A percentile compares a stretch with the other conserved stretches of the same genome.
These are phyloP conservation scores for Fistulifera solaris DNA, from an alignment of 108 stramenopile genomes.

Conservation along the genomic window DNA sequence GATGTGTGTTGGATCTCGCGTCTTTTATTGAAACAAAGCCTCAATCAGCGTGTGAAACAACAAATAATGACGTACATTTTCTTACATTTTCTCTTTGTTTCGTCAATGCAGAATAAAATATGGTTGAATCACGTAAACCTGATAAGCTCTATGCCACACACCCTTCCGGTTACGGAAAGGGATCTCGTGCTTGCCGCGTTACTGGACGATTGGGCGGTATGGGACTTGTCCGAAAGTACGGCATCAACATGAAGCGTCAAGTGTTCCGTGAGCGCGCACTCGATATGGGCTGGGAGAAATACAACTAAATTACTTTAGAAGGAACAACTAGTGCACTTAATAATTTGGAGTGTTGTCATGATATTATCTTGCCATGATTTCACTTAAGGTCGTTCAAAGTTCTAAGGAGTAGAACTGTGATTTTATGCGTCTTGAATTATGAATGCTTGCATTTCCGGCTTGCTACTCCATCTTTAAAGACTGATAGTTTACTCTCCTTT, in stretches of 20 bases:
- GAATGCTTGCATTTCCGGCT: too few relatives aligned
- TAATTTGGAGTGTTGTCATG: too few relatives aligned
- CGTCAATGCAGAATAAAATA: constrained; percentile 11
- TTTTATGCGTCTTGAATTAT: too few relatives aligned
- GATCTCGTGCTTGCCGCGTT: constrained; percentile 82
- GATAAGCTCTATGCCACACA: constrained; percentile 88
- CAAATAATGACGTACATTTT: too few relatives aligned
- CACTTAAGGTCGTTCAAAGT: too few relatives aligned
- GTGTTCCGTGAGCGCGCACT: constrained; percentile 78
- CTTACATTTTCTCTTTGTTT: not conserved
- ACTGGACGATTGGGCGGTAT: constrained; percentile 84
- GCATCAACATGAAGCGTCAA: constrained; percentile 91
- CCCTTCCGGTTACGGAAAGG: constrained; percentile 83
- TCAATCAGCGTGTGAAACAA: too few relatives aligned
- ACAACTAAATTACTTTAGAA: constrained; percentile 49
- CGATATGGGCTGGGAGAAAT: constrained; percentile 83
- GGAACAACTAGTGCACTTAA: too few relatives aligned
- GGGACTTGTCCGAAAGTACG: constrained; percentile 86
- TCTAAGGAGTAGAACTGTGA: too few relatives aligned
- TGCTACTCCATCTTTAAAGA: too few relatives aligned
- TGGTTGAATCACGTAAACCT: constrained; percentile 82
- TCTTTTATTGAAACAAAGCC: too few relatives aligned
- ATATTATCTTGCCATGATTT: not conserved
- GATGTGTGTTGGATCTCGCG: too few relatives aligned
- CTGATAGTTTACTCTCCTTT: too few relatives aligned